Evolutionary conservation across 2,329 filamentous ascomycete genomes (phyloP).

Genomic region (Pochonia chlamydosporia): DNA sequence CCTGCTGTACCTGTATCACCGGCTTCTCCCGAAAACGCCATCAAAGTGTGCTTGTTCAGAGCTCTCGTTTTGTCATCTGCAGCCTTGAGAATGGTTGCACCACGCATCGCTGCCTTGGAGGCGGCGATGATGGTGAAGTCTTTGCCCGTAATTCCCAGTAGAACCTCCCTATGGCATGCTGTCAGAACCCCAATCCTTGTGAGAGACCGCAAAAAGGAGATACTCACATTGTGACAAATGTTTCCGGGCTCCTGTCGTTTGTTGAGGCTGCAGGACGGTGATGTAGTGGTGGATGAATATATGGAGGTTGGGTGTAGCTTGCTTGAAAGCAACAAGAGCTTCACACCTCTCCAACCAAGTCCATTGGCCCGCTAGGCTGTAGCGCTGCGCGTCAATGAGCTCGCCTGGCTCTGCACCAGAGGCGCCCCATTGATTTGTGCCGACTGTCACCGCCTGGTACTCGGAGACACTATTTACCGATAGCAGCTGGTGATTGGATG

Average conservation of each 20-base stretch:
- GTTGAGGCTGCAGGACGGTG: constrained; percentile 10
- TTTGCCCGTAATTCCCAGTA: constrained; percentile 97
- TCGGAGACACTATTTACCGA: constrained; percentile 26
- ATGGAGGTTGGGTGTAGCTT: background rate
- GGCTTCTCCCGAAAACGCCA: constrained; percentile 93
- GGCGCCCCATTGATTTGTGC: constrained; percentile 19
- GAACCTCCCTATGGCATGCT: constrained; percentile 71
- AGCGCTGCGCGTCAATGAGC: constrained; percentile 30
- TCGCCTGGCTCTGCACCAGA: background rate
- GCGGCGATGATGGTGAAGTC: constrained; percentile 98
- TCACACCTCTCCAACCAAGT: constrained; percentile 6
- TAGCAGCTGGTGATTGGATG: constrained; percentile 17
- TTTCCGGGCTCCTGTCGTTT: background rate
- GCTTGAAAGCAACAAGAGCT: constrained; percentile 6
- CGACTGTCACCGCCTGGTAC: constrained; percentile 24
- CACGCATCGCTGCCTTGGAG: constrained; percentile 97
- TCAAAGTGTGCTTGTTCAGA: constrained; percentile 88
- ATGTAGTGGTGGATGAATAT: constrained; percentile 1
- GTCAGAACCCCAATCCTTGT: background rate
- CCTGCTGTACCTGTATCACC: constrained; percentile 74
- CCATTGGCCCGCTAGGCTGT: constrained; percentile 25
- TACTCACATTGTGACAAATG: constrained; percentile 8
- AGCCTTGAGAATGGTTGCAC: constrained; percentile 90
- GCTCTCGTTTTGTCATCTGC: constrained; percentile 92
- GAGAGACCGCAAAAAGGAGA: background rate